phyloP scores from a whole-genome alignment of 2,329 filamentous ascomycete genomes.

The Aspergillus oerlinghausenensis region DNA sequence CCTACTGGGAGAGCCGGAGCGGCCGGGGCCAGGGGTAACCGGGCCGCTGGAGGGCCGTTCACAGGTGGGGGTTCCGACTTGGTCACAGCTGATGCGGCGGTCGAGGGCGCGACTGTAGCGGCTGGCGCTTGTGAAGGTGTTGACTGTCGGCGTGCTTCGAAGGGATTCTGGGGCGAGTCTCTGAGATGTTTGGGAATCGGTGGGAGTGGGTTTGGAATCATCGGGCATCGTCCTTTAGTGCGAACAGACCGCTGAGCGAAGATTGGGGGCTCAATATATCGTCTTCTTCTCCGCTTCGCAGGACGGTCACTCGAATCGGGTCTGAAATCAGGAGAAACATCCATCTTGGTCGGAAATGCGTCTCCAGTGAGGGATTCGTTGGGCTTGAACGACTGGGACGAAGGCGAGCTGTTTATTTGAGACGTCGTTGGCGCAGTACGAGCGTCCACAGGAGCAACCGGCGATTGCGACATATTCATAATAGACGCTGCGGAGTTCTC shows the following conservation, averaged over 20 bases:
- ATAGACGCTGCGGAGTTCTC: conserved; percentile 22
- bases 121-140: conserved; percentile 13
- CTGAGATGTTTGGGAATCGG: conserved; percentile 31
- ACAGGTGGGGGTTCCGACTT: conserved; percentile 21
- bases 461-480: conserved; percentile 11
- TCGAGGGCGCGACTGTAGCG: conserved; percentile 13
- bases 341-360: conserved; percentile 20
- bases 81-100: conserved; percentile 12
- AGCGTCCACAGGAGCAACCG: conserved; percentile 8
- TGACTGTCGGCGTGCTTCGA: conserved; percentile 19
- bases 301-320: conserved; percentile 27
- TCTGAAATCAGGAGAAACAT: conserved; percentile 16
- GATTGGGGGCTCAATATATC: conserved; percentile 51
- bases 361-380: conserved; percentile 11
- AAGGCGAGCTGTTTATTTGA: conserved; percentile 28
- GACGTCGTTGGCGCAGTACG: conserved; percentile 12
- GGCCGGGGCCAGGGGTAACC: conserved; percentile 15
- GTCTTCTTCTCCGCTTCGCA: conserved; percentile 46
- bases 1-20: conserved; percentile 11
- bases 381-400: conserved; percentile 13
- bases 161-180: conserved; percentile 17
- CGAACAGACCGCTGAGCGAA: conserved; percentile 45
- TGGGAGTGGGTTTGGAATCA: conserved; percentile 35
- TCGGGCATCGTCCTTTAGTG: conserved; percentile 38
- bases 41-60: conserved; percentile 24